phyloP scores from a whole-genome alignment of 2,329 filamentous ascomycete genomes.

The Plectosphaerella plurivora region DNA sequence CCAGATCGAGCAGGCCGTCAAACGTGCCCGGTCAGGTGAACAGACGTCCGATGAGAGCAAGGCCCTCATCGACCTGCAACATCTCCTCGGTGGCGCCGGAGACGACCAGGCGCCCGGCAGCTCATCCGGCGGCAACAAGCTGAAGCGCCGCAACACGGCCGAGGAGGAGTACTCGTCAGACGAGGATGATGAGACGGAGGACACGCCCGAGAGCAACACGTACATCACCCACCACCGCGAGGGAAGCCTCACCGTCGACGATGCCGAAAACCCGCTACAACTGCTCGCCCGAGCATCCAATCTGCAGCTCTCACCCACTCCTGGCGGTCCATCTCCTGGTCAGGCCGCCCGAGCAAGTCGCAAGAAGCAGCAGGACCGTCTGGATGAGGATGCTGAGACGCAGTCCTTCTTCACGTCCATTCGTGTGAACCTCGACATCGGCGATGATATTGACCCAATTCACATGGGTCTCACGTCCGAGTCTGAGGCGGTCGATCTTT shows the following conservation, averaged over 20 bases:
- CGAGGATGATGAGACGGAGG: conserved; percentile 25
- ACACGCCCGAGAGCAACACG: conserved; percentile 15
- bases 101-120: conserved; percentile 15
- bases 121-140: neutral
- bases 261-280: conserved; percentile 72
- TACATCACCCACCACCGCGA: conserved; percentile 24
- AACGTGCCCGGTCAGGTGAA: conserved; percentile 44
- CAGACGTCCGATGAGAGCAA: conserved; percentile 39
- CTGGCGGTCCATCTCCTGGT: conserved; percentile 15
- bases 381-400: conserved; percentile 40
- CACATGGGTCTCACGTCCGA: conserved; percentile 64
- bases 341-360: conserved; percentile 4
- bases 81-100: conserved; percentile 27
- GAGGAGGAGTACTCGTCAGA: conserved; percentile 26
- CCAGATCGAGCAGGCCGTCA: conserved; percentile 67
- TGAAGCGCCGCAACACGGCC: conserved; percentile 14
- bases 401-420: conserved; percentile 64
- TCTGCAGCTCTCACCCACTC: conserved; percentile 48
- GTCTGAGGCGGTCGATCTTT: conserved; percentile 60
- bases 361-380: conserved; percentile 19
- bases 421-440: conserved; percentile 58
- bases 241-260: conserved; percentile 59
- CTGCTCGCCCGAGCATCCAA: conserved; percentile 69
- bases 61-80: conserved; percentile 37
- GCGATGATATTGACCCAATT: conserved; percentile 63